phyloP scores from a whole-genome alignment of 345 rosid genomes.

The Salix exigua region DNA sequence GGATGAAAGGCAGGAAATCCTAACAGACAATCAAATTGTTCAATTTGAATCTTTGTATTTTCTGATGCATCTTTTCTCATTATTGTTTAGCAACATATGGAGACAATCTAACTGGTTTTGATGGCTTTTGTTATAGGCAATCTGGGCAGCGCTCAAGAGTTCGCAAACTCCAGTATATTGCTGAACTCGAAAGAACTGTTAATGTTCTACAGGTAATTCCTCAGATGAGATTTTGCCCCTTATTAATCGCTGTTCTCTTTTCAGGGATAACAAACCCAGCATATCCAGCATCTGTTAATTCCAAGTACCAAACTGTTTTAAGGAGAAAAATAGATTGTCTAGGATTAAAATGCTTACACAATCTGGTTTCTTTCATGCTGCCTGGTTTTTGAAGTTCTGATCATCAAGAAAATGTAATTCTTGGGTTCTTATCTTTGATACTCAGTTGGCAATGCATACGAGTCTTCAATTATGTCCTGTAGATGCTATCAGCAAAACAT shows the following conservation, averaged over 20 bases:
- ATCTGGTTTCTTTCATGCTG: not conserved
- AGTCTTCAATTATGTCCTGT: not conserved
- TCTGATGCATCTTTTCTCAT: not conserved
- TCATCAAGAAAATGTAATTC: too few relatives aligned
- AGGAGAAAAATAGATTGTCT: not conserved
- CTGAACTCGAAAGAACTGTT: constrained; percentile 75
- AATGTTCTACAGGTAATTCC: constrained; percentile 51
- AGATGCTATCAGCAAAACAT: not conserved
- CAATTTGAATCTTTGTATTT: not conserved
- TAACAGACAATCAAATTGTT: not conserved
- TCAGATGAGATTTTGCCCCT: not conserved
- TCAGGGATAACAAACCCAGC: not conserved
- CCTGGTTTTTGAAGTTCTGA: not conserved
- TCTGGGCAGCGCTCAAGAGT: constrained; percentile 81
- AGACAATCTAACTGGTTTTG: not conserved
- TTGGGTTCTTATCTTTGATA: too few relatives aligned
- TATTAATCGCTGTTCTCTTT: not conserved
- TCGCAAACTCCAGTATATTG: constrained; percentile 78
- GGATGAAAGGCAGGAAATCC: not conserved
- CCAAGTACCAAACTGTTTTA: not conserved
- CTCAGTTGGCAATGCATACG: too few relatives aligned
- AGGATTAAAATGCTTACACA: not conserved
- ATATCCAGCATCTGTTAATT: not conserved
- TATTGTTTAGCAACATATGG: not conserved
- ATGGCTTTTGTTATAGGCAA: constrained; percentile 40